Evolutionary conservation across 192 early-diverging fungal genomes (phyloP).

Genomic region (Coemansia sp.): DNA sequence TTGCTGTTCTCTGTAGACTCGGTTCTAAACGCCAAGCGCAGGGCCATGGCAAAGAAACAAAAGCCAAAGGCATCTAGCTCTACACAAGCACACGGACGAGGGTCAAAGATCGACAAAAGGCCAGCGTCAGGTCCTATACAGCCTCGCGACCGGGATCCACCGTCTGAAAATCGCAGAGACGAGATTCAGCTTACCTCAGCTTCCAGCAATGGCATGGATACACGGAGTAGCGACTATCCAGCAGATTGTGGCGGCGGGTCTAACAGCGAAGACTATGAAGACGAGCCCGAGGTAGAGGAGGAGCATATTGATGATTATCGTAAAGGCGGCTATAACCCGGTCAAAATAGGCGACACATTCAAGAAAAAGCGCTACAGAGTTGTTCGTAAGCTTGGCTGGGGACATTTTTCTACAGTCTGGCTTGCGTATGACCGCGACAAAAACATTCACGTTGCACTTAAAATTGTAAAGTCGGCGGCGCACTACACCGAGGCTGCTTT

Average conservation of each 20-base stretch:
- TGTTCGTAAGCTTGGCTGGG: conserved; percentile 95
- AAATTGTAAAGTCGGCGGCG: conserved; percentile 93
- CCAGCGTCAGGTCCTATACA: not conserved
- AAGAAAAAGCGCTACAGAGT: conserved; percentile 79
- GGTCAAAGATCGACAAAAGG: conserved; percentile 1
- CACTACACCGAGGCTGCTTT: conserved; percentile 94
- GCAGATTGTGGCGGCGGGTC: conserved; percentile 11
- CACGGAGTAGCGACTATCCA: not conserved
- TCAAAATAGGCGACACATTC: conserved; percentile 79
- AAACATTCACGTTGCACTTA: conserved; percentile 86
- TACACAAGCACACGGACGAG: conserved; percentile 2
- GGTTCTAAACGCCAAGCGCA: conserved; percentile 49
- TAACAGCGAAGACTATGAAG: conserved; percentile 45
- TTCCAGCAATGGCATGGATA: not conserved
- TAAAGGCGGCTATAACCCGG: conserved; percentile 92
- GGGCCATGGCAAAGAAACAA: conserved; percentile 54
- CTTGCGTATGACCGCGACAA: conserved; percentile 74
- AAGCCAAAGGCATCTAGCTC: conserved; percentile 22
- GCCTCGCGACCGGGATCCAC: not conserved
- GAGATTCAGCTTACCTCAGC: not conserved
- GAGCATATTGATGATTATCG: conserved; percentile 90
- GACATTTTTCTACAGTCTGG: conserved; percentile 99
- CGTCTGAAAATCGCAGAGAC: not conserved
- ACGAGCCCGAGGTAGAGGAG: conserved; percentile 68
- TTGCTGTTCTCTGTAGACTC: conserved; percentile 18